Conservation (phyloP, 1,284 basidiomycete genomes). For the Ceratobasidium sp. region DNA sequence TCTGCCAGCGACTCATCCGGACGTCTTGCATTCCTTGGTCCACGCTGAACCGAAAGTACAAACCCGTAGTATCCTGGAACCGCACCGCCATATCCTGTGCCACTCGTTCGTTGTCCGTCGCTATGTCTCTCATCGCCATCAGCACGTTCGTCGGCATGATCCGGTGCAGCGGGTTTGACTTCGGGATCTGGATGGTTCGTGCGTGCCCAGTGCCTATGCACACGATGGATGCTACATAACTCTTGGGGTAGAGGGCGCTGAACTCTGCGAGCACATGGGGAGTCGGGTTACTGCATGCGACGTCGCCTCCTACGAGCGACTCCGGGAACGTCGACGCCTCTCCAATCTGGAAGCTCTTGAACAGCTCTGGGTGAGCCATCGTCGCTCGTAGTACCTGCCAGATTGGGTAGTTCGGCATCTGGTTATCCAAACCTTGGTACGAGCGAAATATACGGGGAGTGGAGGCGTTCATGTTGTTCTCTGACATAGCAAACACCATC, state of each 20-base stretch:
- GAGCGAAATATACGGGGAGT: background rate
- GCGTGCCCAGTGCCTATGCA: constrained; percentile 21
- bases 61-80: background rate
- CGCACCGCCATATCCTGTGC: constrained; percentile 9
- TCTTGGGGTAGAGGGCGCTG: background rate
- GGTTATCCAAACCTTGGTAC: background rate
- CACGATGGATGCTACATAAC: background rate
- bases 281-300: constrained; percentile 22
- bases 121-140: background rate
- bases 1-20: background rate
- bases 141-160: background rate
- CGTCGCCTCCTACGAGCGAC: constrained; percentile 2
- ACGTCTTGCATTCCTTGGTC: background rate
- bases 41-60: constrained; percentile 3
- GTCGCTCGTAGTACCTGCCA: constrained; percentile 22
- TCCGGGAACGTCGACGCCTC: background rate
- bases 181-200: constrained; percentile 1
- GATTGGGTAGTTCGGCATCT: constrained; percentile 14
- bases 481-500: constrained; percentile 19
- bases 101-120: constrained; percentile 22
- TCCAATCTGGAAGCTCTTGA: constrained; percentile 8
- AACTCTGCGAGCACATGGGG: constrained; percentile 13
- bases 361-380: constrained; percentile 12
- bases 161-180: background rate
- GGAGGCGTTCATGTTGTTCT: background rate